Conservation (phyloP, 2,329 filamentous ascomycete genomes). For the Zarea fungicola region DNA sequence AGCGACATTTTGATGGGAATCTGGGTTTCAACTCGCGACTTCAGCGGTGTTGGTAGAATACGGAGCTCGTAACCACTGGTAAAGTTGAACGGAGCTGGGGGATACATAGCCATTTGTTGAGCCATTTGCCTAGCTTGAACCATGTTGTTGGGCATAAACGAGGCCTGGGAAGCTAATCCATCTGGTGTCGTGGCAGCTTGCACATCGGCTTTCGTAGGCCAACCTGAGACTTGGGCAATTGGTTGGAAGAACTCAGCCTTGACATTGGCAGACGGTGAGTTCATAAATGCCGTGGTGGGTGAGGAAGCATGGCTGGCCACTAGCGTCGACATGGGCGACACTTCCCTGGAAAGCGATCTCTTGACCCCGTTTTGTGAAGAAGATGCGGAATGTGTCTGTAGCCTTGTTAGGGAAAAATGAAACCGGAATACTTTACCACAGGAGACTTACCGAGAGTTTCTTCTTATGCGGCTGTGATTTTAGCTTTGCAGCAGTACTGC, state of each 20-base stretch:
- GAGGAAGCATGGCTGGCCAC: constrained; percentile 49
- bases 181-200: constrained; percentile 21
- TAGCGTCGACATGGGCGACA: constrained; percentile 49
- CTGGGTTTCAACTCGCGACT: constrained; percentile 94
- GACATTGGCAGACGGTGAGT: constrained; percentile 42
- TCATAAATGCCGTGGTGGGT: constrained; percentile 39
- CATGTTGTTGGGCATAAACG: constrained; percentile 20
- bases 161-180: constrained; percentile 20
- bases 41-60: constrained; percentile 64
- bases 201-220: constrained; percentile 29
- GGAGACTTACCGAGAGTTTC: constrained; percentile 36
- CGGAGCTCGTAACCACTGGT: constrained; percentile 43
- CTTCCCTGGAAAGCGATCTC: constrained; percentile 45
- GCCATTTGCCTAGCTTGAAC: constrained; percentile 27
- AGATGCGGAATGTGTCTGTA: constrained; percentile 46
- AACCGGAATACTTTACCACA: background rate
- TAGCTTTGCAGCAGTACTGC: constrained; percentile 21
- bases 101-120: constrained; percentile 25
- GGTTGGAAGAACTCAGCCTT: constrained; percentile 33
- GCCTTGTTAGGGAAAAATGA: constrained; percentile 21
- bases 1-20: constrained; percentile 83
- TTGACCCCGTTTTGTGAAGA: constrained; percentile 46
- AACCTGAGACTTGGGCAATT: constrained; percentile 28
- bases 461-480: constrained; percentile 30
- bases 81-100: constrained; percentile 25